phyloP scores from a whole-genome alignment of 2,329 filamentous ascomycete species.

The Cladosporium sp. region DNA sequence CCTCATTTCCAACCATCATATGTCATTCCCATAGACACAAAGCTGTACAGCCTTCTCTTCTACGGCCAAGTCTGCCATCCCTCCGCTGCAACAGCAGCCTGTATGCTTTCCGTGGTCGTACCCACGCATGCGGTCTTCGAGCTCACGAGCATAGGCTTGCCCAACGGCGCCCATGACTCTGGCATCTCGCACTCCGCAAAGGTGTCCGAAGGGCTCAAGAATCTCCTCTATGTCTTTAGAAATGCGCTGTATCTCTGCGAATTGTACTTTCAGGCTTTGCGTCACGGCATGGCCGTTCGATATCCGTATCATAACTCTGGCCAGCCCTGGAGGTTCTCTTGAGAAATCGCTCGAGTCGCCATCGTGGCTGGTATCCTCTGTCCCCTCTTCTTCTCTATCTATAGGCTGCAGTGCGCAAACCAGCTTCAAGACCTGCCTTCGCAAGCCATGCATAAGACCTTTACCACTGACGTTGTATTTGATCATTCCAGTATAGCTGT shows the following conservation, averaged over 20 bases:
- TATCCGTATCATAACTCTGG: constrained; percentile 24
- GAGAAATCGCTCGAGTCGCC: neutral
- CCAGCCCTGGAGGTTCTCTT: constrained; percentile 13
- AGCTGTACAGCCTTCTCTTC: constrained; percentile 11
- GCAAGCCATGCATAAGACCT: constrained; percentile 41
- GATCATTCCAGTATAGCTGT: constrained; percentile 49
- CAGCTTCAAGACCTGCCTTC: constrained; percentile 37
- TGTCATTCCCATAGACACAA: constrained; percentile 26
- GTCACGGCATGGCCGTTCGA: constrained; percentile 30
- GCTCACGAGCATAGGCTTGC: constrained; percentile 31
- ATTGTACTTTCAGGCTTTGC: constrained; percentile 27
- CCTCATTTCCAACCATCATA: constrained; percentile 12
- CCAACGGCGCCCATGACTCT: constrained; percentile 37
- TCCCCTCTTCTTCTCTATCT: constrained; percentile 8
- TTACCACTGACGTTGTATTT: constrained; percentile 48
- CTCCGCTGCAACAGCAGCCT: constrained; percentile 1
- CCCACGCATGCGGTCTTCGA: constrained; percentile 33
- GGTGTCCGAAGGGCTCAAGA: constrained; percentile 38
- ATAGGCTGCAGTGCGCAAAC: constrained; percentile 34
- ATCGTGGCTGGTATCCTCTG: neutral
- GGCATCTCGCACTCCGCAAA: constrained; percentile 35
- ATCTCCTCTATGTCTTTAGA: constrained; percentile 37
- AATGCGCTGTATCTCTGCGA: constrained; percentile 27
- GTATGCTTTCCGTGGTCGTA: neutral
- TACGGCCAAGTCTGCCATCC: constrained; percentile 8